Percentiles rank a stretch among this genome's conserved stretches.
Evolutionary conservation across 1,284 basidiomycete genomes (phyloP).

Genomic region (Nidula niveotomentosa): DNA sequence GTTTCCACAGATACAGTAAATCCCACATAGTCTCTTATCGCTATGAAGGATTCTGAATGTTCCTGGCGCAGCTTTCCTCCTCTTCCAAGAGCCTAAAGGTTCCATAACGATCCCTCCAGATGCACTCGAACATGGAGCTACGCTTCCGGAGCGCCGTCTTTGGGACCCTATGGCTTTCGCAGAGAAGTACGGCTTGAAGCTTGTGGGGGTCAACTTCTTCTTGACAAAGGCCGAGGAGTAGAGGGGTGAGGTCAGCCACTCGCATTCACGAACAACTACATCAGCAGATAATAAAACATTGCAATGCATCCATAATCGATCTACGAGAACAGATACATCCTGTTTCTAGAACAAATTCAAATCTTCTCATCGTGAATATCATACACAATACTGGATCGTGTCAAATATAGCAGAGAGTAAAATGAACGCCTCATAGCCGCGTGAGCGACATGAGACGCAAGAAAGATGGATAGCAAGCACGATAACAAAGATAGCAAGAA

Average conservation of each 20-base stretch:
- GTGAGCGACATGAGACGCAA: not conserved
- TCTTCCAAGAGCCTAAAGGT: conserved; percentile 57
- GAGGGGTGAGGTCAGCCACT: not conserved
- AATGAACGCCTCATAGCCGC: not conserved
- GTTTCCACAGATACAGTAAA: conserved; percentile 60
- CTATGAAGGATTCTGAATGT: too few species aligned
- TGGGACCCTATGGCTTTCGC: conserved; percentile 60
- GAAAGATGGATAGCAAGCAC: not conserved
- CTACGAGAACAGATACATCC: not conserved
- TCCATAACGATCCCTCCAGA: conserved; percentile 40
- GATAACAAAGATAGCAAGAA: not conserved
- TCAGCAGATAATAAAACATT: too few species aligned
- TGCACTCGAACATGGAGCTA: conserved; percentile 45
- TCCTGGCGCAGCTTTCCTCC: conserved; percentile 45
- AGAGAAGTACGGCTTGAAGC: conserved; percentile 47
- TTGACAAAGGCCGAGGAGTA: conserved; percentile 16
- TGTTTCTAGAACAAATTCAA: not conserved
- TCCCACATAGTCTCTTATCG: not conserved
- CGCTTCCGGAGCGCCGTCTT: conserved; percentile 43
- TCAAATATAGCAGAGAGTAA: not conserved
- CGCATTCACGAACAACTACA: too few species aligned
- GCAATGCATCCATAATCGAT: not conserved
- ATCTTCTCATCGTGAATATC: not conserved
- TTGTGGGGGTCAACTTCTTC: conserved; percentile 64
- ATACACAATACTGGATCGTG: not conserved